A percentile compares a stretch with the other conserved stretches of the same genome.
Evolutionary conservation across 1,284 basidiomycete species (phyloP).

Genomic region (Coniferiporia sulphurascens): DNA sequence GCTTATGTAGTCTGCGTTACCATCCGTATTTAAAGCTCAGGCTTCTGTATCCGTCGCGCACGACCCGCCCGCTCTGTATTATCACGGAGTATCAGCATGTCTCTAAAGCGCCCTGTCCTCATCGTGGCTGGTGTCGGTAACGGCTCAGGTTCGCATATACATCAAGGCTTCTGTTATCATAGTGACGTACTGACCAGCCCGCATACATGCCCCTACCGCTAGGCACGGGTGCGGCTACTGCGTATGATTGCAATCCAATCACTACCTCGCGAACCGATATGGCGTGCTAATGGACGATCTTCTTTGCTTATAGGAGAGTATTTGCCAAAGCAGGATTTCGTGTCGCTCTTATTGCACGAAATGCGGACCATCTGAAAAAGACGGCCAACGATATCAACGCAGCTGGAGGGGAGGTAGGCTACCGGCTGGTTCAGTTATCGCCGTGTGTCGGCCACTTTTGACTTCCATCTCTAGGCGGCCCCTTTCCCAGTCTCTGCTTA

Average conservation of each 20-base stretch:
- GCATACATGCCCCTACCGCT: not conserved
- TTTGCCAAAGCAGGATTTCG: constrained; percentile 24
- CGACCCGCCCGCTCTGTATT: not conserved
- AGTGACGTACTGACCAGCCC: not conserved
- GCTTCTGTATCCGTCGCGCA: not conserved
- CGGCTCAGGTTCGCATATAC: not conserved
- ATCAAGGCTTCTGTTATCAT: not conserved
- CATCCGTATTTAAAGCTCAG: not conserved
- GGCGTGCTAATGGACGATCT: not conserved
- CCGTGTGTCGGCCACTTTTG: not conserved
- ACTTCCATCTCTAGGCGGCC: constrained; percentile 19
- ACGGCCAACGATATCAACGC: constrained; percentile 23
- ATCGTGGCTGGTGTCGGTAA: constrained; percentile 6
- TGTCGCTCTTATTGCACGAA: constrained; percentile 29
- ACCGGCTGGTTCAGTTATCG: not conserved
- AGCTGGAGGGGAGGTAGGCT: constrained; percentile 24
- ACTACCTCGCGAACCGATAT: too few species aligned
- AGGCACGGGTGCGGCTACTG: constrained; percentile 19
- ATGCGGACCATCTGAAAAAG: constrained; percentile 22
- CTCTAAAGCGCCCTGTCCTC: constrained; percentile 1
- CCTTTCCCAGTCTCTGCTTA: constrained; percentile 26
- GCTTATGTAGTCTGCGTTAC: not conserved
- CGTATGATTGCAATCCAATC: constrained; percentile 2
- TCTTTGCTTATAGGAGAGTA: constrained; percentile 4
- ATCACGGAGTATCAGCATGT: not conserved